These are phyloP conservation scores for Lachnellula occidentalis DNA, from an alignment of 2,329 filamentous ascomycete species.

Conservation along the genomic window DNA sequence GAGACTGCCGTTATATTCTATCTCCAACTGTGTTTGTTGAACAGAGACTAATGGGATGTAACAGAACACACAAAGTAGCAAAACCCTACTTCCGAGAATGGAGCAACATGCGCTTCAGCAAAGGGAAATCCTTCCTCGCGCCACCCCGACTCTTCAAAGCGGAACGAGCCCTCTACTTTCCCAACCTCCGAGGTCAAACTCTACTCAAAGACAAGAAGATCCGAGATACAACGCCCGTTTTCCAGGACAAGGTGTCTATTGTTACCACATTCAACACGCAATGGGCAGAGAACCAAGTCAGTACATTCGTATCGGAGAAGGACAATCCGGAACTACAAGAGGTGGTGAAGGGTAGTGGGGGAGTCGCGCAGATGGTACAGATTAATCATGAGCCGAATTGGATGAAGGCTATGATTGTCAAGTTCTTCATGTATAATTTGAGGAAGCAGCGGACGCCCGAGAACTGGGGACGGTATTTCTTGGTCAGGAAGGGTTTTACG, in stretches of 20 bases:
- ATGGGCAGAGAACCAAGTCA: slow-evolving; percentile 80
- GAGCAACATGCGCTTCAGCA: slow-evolving; percentile 73
- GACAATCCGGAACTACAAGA: slow-evolving; percentile 65
- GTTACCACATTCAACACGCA: slow-evolving; percentile 75
- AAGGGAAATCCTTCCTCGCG: slow-evolving; percentile 88
- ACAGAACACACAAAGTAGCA: slow-evolving; percentile 66
- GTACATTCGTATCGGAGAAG: slow-evolving; percentile 61
- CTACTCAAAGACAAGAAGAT: slow-evolving; percentile 51
- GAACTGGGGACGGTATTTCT: slow-evolving; percentile 57
- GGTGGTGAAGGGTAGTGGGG: slow-evolving; percentile 48
- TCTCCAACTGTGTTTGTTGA: neutral
- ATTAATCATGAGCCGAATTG: slow-evolving; percentile 84
- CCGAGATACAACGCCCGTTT: slow-evolving; percentile 67
- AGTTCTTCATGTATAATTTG: slow-evolving; percentile 50
- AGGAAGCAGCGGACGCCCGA: slow-evolving; percentile 43
- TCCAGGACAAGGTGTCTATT: slow-evolving; percentile 69
- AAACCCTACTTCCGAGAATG: slow-evolving; percentile 96
- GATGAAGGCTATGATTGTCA: slow-evolving; percentile 56
- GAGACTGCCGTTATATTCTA: too few species aligned
- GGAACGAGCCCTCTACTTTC: slow-evolving; percentile 84
- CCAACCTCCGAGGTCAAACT: slow-evolving; percentile 80
- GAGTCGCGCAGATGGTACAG: slow-evolving; percentile 68
- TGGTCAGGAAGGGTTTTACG: slow-evolving; percentile 53
- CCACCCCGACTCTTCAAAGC: slow-evolving; percentile 79
- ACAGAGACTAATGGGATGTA: neutral